Conservation (phyloP, 2,329 filamentous ascomycete genomes). For the Ceratocystis huliohia region DNA sequence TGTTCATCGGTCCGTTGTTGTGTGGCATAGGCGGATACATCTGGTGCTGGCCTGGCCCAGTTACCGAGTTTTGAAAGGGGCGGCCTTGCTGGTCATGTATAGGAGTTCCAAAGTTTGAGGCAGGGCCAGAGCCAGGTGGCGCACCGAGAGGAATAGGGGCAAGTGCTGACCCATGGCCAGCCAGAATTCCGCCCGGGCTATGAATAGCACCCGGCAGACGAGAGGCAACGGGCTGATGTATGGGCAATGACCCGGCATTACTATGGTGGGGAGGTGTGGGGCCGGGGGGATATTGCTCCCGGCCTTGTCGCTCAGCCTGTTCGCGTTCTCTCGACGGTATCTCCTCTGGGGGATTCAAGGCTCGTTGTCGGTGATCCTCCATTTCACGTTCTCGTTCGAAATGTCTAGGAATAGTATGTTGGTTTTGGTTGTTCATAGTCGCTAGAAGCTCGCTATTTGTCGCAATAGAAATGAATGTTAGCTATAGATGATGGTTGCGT, state of each 20-base stretch:
- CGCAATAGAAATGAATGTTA: conserved; percentile 10
- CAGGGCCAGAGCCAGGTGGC: conserved; percentile 34
- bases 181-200: conserved; percentile 77
- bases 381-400: conserved; percentile 40
- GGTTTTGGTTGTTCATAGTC: conserved; percentile 37
- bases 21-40: conserved; percentile 45
- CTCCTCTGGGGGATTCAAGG: conserved; percentile 37
- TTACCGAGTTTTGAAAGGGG: conserved; percentile 39
- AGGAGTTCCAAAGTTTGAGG: conserved; percentile 42
- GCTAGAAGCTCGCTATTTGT: conserved; percentile 19
- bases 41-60: conserved; percentile 38
- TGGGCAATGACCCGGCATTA: conserved; percentile 73
- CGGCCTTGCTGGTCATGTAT: conserved; percentile 41
- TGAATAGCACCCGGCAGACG: conserved; percentile 71
- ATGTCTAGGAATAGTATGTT: conserved; percentile 31
- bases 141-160: conserved; percentile 41
- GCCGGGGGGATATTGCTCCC: conserved; percentile 54
- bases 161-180: conserved; percentile 52
- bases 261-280: conserved; percentile 74
- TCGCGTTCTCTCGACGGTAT: conserved; percentile 35
- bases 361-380: conserved; percentile 36
- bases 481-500: not conserved
- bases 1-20: conserved; percentile 37
- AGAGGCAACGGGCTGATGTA: conserved; percentile 88
- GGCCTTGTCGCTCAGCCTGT: conserved; percentile 44